These are phyloP conservation scores for Dipteronia dyeriana DNA, from an alignment of 345 rosid species.

Conservation along the genomic window DNA sequence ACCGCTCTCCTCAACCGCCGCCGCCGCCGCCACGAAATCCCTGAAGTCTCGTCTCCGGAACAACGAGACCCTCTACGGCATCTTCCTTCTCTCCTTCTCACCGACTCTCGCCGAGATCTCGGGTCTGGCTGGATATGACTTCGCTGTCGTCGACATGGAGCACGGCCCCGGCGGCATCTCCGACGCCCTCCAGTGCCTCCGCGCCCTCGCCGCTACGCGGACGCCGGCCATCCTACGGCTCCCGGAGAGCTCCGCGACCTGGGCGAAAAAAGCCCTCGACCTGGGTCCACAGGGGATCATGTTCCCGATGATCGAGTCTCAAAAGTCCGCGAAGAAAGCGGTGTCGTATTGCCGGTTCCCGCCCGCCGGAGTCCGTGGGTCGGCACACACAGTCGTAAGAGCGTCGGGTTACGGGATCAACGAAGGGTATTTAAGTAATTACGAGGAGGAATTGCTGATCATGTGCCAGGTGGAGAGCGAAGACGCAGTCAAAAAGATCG, in stretches of 20 bases:
- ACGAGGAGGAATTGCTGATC: conserved; percentile 66
- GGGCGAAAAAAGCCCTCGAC: conserved; percentile 94
- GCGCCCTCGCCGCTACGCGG: conserved; percentile 57
- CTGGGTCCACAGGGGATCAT: conserved; percentile 89
- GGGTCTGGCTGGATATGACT: conserved; percentile 82
- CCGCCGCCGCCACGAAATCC: conserved; percentile 20
- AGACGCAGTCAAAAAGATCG: conserved; percentile 63
- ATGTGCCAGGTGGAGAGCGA: conserved; percentile 93
- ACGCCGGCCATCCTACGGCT: conserved; percentile 75
- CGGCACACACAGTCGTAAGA: conserved; percentile 82
- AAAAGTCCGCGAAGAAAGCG: conserved; percentile 63
- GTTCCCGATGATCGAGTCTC: conserved; percentile 87
- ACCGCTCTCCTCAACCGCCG: conserved; percentile 12
- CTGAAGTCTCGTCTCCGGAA: conserved; percentile 74
- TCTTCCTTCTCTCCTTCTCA: conserved; percentile 86
- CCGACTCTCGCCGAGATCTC: conserved; percentile 90
- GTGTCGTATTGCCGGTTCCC: conserved; percentile 85
- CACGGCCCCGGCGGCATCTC: conserved; percentile 89
- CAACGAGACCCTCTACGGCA: conserved; percentile 78
- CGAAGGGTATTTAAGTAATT: conserved; percentile 70
- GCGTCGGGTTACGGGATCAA: conserved; percentile 84
- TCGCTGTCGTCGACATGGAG: conserved; percentile 90
- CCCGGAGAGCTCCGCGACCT: conserved; percentile 65
- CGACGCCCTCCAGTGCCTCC: conserved; percentile 68
- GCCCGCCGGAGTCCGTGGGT: conserved; percentile 77